Conservation (phyloP, 768 basidiomycete species). For the Mycena vulgaris region DNA sequence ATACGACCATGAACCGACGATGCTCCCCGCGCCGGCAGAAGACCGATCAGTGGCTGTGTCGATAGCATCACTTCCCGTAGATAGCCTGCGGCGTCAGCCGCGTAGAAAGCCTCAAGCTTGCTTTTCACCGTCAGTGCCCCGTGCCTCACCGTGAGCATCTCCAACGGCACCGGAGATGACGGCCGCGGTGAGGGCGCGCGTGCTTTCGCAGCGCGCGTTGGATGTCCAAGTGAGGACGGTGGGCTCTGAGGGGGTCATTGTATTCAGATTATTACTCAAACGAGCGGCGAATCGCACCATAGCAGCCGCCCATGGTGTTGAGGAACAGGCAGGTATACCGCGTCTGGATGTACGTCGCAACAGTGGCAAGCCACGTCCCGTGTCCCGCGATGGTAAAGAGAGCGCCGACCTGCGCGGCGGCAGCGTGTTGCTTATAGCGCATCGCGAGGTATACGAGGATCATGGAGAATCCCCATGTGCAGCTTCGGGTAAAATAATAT, state of each 20-base stretch:
- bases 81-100: too few relatives aligned
- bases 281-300: neutral
- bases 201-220: slow-evolving; percentile 12
- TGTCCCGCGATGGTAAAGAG: slow-evolving; percentile 10
- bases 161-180: slow-evolving; percentile 1
- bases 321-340: slow-evolving; percentile 23
- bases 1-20: slow-evolving; percentile 21
- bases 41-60: too few relatives aligned
- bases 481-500: neutral
- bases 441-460: slow-evolving; percentile 13
- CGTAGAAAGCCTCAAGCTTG: too few relatives aligned
- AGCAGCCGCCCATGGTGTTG: slow-evolving; percentile 18
- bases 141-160: too few relatives aligned
- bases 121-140: too few relatives aligned
- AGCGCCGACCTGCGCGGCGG: slow-evolving; percentile 6
- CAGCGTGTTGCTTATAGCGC: neutral
- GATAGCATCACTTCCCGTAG: too few relatives aligned
- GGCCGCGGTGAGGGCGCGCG: neutral
- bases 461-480: slow-evolving; percentile 12
- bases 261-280: too few relatives aligned
- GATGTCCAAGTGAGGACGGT: slow-evolving; percentile 19
- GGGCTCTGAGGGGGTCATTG: neutral
- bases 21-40: slow-evolving; percentile 3
- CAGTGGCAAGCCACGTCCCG: slow-evolving; percentile 25
- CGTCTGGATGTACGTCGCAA: slow-evolving; percentile 10